A percentile compares a stretch with the other conserved stretches of the same genome.
Conservation (phyloP, 495 filamentous ascomycete genomes). For the Podospora sp. region DNA sequence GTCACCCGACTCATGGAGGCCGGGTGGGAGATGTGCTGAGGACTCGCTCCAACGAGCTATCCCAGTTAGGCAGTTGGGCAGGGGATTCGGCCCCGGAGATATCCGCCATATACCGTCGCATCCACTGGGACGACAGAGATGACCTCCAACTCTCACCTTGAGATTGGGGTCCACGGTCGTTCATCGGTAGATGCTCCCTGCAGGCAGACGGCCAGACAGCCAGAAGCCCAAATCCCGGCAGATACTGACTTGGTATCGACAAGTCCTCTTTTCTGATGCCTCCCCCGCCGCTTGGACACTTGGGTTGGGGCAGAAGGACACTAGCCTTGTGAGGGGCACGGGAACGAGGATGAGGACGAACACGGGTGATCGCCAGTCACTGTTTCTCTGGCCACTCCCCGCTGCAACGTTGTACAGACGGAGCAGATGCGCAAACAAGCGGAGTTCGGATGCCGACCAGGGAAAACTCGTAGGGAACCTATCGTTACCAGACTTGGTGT, state of each 20-base stretch:
- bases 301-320: conserved; percentile 11
- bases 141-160: background rate
- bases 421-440: background rate
- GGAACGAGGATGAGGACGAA: background rate
- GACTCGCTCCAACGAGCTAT: background rate
- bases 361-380: conserved; percentile 8
- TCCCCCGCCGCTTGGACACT: background rate
- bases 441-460: conserved; percentile 2
- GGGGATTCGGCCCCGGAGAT: background rate
- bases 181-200: background rate
- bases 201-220: background rate
- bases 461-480: background rate
- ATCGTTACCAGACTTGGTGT: conserved; percentile 8
- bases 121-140: no score
- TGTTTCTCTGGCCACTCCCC: conserved; percentile 1
- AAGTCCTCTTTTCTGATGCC: background rate
- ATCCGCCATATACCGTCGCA: no score
- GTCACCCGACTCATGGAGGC: background rate
- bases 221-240: background rate
- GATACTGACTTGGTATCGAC: conserved; percentile 8
- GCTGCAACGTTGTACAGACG: conserved; percentile 18
- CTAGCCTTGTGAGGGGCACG: background rate
- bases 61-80: background rate
- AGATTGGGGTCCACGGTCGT: background rate
- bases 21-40: background rate